phyloP scores from a whole-genome alignment of 2,329 filamentous ascomycete genomes.

The Hawksworthiomyces lignivorus region DNA sequence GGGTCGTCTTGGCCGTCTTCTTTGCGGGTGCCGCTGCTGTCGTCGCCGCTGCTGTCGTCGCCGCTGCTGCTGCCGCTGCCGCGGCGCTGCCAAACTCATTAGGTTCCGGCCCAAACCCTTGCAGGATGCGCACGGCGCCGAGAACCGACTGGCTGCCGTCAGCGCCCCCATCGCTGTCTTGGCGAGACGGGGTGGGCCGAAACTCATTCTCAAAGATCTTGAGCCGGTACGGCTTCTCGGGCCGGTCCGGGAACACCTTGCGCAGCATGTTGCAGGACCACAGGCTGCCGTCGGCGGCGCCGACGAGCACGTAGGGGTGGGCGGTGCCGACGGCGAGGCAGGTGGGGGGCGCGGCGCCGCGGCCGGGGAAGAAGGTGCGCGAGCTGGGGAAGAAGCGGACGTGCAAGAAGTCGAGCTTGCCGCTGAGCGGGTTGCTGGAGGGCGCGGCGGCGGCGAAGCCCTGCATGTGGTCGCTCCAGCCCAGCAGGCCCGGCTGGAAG shows the following conservation, averaged over 20 bases:
- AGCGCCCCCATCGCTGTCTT: not conserved
- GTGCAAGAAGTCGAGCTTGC: conserved; percentile 45
- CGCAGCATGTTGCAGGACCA: conserved; percentile 33
- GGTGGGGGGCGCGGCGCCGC: conserved; percentile 30
- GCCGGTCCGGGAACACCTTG: conserved; percentile 34
- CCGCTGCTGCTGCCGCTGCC: not conserved
- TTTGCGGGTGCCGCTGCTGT: conserved; percentile 17
- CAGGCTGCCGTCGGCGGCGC: conserved; percentile 39
- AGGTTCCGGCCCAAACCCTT: conserved; percentile 42
- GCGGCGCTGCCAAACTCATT: conserved; percentile 24
- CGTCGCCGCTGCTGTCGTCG: conserved; percentile 16
- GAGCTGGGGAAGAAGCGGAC: conserved; percentile 44
- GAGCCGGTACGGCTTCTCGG: conserved; percentile 30
- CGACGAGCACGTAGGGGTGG: conserved; percentile 46
- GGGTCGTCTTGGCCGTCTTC: conserved; percentile 6
- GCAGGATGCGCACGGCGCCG: conserved; percentile 43
- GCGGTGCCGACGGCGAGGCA: conserved; percentile 41
- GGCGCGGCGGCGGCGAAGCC: conserved; percentile 47
- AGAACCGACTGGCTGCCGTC: conserved; percentile 15
- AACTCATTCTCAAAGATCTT: conserved; percentile 49
- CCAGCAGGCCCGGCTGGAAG: conserved; percentile 45
- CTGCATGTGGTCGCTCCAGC: conserved; percentile 48
- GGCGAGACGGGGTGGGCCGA: conserved; percentile 23
- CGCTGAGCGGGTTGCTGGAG: conserved; percentile 44
- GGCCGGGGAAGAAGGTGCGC: conserved; percentile 38